Evolutionary conservation across 2,329 filamentous ascomycete genomes (phyloP).

Genomic region (Aspergillus sp.): DNA sequence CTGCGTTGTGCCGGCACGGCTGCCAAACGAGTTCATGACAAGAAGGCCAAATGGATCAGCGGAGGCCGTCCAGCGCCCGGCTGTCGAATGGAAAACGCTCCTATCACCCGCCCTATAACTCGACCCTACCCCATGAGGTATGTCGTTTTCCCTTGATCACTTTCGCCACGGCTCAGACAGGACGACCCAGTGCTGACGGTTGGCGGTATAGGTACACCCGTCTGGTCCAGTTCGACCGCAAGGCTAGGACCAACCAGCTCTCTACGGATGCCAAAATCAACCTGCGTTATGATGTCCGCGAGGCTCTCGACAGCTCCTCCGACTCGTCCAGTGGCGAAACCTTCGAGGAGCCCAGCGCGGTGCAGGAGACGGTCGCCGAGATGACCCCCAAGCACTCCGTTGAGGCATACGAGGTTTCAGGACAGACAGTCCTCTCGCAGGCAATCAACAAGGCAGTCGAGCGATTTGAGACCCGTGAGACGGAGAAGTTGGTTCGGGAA

Average conservation of each 20-base stretch:
- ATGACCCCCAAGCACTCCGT: constrained; percentile 38
- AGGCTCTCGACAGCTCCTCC: constrained; percentile 30
- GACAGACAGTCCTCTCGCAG: constrained; percentile 57
- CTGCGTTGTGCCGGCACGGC: constrained; percentile 55
- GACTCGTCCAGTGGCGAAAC: constrained; percentile 34
- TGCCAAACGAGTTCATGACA: constrained; percentile 40
- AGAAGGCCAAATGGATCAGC: constrained; percentile 41
- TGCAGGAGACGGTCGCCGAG: constrained; percentile 43
- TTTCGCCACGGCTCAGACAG: not conserved
- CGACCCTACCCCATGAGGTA: constrained; percentile 19
- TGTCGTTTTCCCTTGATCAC: constrained; percentile 1
- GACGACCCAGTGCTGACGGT: not conserved
- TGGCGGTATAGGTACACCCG: constrained; percentile 8
- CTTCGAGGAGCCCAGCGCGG: constrained; percentile 40
- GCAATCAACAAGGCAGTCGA: constrained; percentile 59
- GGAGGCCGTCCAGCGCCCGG: constrained; percentile 25
- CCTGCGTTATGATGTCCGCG: constrained; percentile 33
- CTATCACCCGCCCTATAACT: constrained; percentile 18
- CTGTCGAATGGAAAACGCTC: constrained; percentile 4
- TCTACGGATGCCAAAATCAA: constrained; percentile 19
- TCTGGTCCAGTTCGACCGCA: constrained; percentile 10
- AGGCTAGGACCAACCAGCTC: constrained; percentile 15
- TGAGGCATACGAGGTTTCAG: constrained; percentile 56
- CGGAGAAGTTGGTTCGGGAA: constrained; percentile 61
- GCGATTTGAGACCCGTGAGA: constrained; percentile 60